phyloP scores from a whole-genome alignment of 2,329 filamentous ascomycete species.

The Verticillium alfalfae region DNA sequence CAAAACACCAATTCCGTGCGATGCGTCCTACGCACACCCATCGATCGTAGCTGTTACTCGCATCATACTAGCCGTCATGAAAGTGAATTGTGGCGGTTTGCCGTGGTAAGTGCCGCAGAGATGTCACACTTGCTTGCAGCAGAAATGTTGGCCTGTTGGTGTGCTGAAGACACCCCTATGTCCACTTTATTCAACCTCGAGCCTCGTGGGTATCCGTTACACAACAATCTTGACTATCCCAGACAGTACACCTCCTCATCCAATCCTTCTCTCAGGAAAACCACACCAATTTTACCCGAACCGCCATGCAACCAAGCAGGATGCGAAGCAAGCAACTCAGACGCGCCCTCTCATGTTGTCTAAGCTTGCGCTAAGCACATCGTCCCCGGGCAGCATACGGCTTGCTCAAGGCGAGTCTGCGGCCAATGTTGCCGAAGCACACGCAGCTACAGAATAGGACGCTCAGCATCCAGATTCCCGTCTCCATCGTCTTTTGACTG shows the following conservation, averaged over 20 bases:
- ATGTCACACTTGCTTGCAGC: background rate
- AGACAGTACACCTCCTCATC: background rate
- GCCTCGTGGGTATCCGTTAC: background rate
- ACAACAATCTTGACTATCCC: background rate
- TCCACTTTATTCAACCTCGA: background rate
- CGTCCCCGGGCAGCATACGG: constrained; percentile 35
- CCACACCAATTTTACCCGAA: no score
- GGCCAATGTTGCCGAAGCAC: constrained; percentile 93
- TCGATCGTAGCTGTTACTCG: no score
- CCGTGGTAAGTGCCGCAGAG: no score
- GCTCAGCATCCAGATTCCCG: constrained; percentile 84
- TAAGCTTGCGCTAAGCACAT: constrained; percentile 20
- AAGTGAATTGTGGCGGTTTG: no score
- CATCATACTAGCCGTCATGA: no score
- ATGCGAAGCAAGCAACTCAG: no score
- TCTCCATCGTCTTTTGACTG: constrained; percentile 60
- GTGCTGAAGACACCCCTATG: background rate
- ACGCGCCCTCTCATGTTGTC: background rate
- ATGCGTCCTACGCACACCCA: no score
- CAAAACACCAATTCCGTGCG: no score
- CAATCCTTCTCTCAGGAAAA: no score
- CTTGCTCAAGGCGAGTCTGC: constrained; percentile 60
- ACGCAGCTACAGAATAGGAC: constrained; percentile 93
- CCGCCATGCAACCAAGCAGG: background rate
- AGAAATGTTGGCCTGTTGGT: background rate